Evolutionary conservation across 495 filamentous ascomycete species (phyloP).

Genomic region (Aspergillus nanangensis): DNA sequence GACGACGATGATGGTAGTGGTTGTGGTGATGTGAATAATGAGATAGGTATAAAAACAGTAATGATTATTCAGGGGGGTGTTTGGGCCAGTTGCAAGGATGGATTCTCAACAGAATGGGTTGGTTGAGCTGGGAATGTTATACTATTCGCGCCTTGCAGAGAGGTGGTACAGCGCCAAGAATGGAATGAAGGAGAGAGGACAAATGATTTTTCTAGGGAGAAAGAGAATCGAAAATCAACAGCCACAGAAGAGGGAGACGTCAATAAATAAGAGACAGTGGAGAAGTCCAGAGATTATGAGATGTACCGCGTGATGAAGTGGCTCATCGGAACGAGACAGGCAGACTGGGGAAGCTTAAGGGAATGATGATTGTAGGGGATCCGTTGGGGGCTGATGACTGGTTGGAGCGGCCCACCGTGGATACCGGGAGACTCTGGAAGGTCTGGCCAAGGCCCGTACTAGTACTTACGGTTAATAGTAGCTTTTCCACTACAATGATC

Average conservation of each 20-base stretch:
- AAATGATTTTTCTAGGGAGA: not conserved
- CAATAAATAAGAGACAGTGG: not conserved
- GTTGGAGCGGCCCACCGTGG: not conserved
- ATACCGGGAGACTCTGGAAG: no score
- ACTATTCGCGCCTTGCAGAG: slow-evolving; percentile 2
- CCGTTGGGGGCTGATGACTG: not conserved
- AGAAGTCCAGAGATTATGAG: slow-evolving; percentile 2
- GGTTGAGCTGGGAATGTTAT: not conserved
- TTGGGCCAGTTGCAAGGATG: no score
- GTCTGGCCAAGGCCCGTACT: no score
- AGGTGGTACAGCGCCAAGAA: not conserved
- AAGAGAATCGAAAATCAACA: no score
- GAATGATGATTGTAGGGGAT: not conserved
- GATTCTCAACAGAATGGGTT: not conserved
- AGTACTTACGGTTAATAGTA: no score
- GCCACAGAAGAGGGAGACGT: not conserved
- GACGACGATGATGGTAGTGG: no score
- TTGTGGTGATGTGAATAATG: not conserved
- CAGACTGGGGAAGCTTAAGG: slow-evolving; percentile 8
- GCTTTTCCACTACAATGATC: no score
- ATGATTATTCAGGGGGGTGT: not conserved
- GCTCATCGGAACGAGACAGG: slow-evolving; percentile 3
- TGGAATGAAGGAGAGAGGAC: not conserved
- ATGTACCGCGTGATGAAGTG: slow-evolving; percentile 2
- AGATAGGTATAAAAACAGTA: not conserved